phyloP scores from a whole-genome alignment of 345 rosid species.

The Carallia brachiata region DNA sequence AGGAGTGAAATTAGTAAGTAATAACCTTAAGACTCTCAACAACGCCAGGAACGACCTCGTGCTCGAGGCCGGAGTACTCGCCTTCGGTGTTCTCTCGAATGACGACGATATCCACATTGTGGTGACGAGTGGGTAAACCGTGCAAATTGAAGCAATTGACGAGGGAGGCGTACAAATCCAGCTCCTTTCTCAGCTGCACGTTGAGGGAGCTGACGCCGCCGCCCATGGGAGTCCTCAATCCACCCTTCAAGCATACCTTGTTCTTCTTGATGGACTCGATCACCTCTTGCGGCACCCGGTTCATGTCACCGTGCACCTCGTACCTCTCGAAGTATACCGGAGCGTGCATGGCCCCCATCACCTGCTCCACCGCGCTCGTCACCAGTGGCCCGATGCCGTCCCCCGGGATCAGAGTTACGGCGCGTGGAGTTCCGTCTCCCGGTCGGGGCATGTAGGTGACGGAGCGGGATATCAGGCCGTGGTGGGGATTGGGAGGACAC shows the following conservation, averaged over 20 bases:
- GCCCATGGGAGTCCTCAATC: constrained; percentile 82
- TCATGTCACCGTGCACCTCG: constrained; percentile 83
- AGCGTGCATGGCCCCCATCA: constrained; percentile 94
- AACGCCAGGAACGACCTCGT: constrained; percentile 97
- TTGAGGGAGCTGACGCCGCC: constrained; percentile 92
- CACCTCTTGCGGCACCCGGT: constrained; percentile 71
- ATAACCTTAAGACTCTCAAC: constrained; percentile 94
- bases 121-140: constrained; percentile 75
- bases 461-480: constrained; percentile 37
- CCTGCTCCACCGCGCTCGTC: constrained; percentile 88
- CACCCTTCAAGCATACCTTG: constrained; percentile 90
- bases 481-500: neutral
- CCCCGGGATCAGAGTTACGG: constrained; percentile 85
- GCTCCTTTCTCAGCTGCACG: constrained; percentile 78
- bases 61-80: constrained; percentile 86
- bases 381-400: constrained; percentile 95
- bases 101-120: constrained; percentile 84
- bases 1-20: neutral
- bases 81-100: constrained; percentile 97
- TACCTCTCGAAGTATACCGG: constrained; percentile 80
- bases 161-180: constrained; percentile 85
- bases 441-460: constrained; percentile 99
- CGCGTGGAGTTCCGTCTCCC: constrained; percentile 82
- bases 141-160: constrained; percentile 83
- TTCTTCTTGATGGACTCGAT: constrained; percentile 83